Conservation (phyloP, 371 early-diverging fungal species). For the Mucor mucedo region DNA sequence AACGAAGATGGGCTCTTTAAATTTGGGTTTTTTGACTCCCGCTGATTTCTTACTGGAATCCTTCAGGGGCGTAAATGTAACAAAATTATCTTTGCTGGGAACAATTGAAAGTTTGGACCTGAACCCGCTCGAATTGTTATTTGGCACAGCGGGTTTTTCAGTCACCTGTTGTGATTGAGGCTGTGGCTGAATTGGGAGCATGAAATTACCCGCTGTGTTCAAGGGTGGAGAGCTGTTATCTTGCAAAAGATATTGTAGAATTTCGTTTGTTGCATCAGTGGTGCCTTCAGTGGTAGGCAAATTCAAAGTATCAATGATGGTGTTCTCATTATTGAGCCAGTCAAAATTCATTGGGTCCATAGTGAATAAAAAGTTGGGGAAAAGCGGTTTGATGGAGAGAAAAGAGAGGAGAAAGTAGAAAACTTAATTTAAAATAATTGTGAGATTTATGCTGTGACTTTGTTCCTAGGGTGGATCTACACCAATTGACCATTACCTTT, state of each 20-base stretch:
- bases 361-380: background rate
- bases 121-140: background rate
- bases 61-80: conserved; percentile 13
- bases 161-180: background rate
- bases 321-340: conserved; percentile 16
- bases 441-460: background rate
- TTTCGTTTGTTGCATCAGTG: conserved; percentile 1
- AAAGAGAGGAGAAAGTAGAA: background rate
- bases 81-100: conserved; percentile 20
- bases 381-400: background rate
- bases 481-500: conserved; percentile 6
- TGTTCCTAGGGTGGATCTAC: background rate
- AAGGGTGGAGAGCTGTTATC: background rate
- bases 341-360: conserved; percentile 17
- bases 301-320: conserved; percentile 13
- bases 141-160: background rate
- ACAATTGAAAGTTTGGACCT: conserved; percentile 5
- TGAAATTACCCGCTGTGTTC: background rate
- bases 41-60: background rate
- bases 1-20: conserved; percentile 30
- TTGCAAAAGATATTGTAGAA: conserved; percentile 12
- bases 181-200: background rate
- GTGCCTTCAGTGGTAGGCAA: background rate
- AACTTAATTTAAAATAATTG: background rate
- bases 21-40: conserved; percentile 15